A percentile compares a stretch with the other conserved stretches of the same genome.
Evolutionary conservation across 2,329 filamentous ascomycete species (phyloP).

Genomic region (Fusarium citri): DNA sequence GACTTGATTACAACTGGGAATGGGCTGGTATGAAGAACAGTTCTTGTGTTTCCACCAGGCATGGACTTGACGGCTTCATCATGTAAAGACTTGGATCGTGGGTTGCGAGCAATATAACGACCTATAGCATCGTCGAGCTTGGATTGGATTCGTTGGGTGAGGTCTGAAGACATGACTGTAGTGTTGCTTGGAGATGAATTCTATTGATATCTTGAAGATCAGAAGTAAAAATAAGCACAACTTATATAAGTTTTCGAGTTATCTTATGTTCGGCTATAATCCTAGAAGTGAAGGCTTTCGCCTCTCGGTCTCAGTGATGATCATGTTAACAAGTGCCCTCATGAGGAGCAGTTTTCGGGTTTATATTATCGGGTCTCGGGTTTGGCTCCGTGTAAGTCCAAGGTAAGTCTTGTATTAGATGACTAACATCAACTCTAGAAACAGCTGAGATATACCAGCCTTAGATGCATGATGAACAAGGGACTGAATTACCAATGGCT

Average conservation of each 20-base stretch:
- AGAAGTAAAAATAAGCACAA: background rate
- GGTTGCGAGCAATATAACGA: slow-evolving; percentile 53
- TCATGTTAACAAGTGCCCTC: background rate
- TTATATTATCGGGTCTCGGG: slow-evolving; percentile 37
- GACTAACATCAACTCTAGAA: background rate
- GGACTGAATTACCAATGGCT: background rate
- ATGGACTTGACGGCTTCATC: slow-evolving; percentile 52
- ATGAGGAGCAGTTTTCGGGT: slow-evolving; percentile 19
- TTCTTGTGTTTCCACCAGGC: slow-evolving; percentile 61
- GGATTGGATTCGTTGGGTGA: slow-evolving; percentile 34
- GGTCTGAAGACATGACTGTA: slow-evolving; percentile 35
- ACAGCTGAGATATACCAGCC: too few relatives aligned
- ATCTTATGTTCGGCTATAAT: background rate
- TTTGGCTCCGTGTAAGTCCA: slow-evolving; percentile 9
- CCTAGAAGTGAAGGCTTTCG: background rate
- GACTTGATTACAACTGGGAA: slow-evolving; percentile 58
- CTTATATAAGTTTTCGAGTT: background rate
- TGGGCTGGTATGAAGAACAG: slow-evolving; percentile 57
- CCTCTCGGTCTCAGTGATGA: slow-evolving; percentile 17
- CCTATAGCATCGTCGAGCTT: slow-evolving; percentile 50
- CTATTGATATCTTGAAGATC: background rate
- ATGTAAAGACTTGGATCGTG: slow-evolving; percentile 54
- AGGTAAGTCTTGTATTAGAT: background rate
- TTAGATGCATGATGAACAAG: background rate
- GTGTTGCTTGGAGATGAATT: background rate